Evolutionary conservation across 495 filamentous ascomycete species (phyloP), one percentile per base, ranked within the genome.

Genomic region (Penicillium cinerascens): DNA sequence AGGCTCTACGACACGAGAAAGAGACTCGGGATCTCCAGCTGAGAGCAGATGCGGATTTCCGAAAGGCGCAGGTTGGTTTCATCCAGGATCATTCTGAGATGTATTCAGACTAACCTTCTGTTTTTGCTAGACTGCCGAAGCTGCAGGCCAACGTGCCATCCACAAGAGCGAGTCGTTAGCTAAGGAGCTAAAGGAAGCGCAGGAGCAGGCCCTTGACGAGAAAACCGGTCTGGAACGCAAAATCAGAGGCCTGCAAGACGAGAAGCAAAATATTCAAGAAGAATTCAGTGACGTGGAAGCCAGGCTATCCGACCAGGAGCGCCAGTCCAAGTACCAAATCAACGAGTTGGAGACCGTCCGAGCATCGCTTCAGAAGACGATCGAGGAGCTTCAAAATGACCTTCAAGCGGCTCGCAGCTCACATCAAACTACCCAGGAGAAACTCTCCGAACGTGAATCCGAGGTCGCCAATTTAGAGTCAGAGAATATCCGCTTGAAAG

Each of bases 41-140:
- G 23, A 88, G 84, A 55, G 83, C 85, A 13, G 91, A 96, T 56
- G 85, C 88, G 7, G 90, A 96, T 56, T 93, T 89, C 66, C 80
- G 86, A 53, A 86, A 84, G 58, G 88, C 88, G 33, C 90, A 95
- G 69, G 85, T 83, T 16, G 40, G 69, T 58, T 48, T 37, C 25
- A 43, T n/a, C 25, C 17, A 8, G 23, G 8, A 15, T 26, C 8
- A 26, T 7, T 9, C 22, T n/a, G 13, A 4, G n/a, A 22, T 16
- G 1, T 29, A 15, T 1, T n/a, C 16, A 33, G 35, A 44, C 55
- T 69, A 27, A 66, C 38, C 20, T 16, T 38, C 41, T 52, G 16
- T 22, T 23, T 2, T 3, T 40, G 5, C 36, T 45, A 86, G 79
- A 70, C 76, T 38, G 78, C 82, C 13, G 86, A 97, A 63, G 78